Conservation (phyloP, 139 green algal species). For the Coccomyxa sp. region DNA sequence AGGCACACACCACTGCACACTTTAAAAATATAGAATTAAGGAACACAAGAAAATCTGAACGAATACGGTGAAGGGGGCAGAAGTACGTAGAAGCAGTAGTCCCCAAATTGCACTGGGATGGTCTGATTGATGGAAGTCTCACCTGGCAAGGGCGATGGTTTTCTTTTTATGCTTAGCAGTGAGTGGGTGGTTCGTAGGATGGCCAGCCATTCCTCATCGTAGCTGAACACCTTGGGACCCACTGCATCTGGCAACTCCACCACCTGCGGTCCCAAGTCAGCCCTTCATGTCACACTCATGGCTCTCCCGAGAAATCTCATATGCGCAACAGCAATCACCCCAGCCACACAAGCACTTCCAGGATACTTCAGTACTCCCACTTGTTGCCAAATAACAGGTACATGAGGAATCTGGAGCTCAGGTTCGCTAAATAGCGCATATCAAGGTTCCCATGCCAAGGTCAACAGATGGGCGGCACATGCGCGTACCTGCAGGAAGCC, state of each 20-base stretch:
- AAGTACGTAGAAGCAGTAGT: neutral
- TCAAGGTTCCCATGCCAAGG: too few relatives aligned
- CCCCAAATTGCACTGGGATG: neutral
- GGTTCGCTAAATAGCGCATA: too few relatives aligned
- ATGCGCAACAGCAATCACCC: too few relatives aligned
- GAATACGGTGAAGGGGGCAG: neutral
- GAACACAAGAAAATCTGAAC: neutral
- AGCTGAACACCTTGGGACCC: conserved; percentile 67
- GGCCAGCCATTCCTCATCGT: conserved; percentile 93
- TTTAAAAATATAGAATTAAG: too few relatives aligned
- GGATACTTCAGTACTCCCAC: too few relatives aligned
- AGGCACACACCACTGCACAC: neutral
- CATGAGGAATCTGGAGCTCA: too few relatives aligned
- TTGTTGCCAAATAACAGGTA: too few relatives aligned
- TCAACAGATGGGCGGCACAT: neutral
- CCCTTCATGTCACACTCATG: neutral
- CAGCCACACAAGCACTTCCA: too few relatives aligned
- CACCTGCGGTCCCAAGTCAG: conserved; percentile 32
- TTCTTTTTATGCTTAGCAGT: conserved; percentile 44
- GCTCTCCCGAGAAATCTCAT: too few relatives aligned
- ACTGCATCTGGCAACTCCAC: conserved; percentile 60
- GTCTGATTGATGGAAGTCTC: neutral
- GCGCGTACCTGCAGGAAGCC: conserved; percentile 86
- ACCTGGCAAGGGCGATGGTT: conserved; percentile 4
- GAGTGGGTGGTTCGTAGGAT: conserved; percentile 72